Conservation (phyloP, 805 yeast genomes). For the Groenewaldozyma tartarivorans region DNA sequence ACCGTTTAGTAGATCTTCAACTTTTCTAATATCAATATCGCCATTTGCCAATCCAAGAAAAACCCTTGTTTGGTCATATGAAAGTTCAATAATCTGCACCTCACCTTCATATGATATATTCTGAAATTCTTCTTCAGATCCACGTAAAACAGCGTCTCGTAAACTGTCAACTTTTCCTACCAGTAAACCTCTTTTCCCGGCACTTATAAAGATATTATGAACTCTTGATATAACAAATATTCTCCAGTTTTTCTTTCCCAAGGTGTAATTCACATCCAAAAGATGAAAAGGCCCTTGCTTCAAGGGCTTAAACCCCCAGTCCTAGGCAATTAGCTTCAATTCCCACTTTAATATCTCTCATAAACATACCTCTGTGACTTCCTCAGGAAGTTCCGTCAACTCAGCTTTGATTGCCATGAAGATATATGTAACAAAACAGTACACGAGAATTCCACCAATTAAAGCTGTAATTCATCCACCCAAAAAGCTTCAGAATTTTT, state of each 20-base stretch:
- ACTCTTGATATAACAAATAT: conserved; percentile 21
- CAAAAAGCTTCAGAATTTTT: no score
- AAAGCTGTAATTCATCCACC: no score
- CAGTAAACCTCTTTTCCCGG: conserved; percentile 13
- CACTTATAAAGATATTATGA: conserved; percentile 19
- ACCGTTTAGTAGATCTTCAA: not conserved
- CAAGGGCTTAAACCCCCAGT: conserved; percentile 17
- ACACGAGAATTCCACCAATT: no score
- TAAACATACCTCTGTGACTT: conserved; percentile 7
- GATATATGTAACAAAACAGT: no score
- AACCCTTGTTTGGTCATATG: conserved; percentile 18
- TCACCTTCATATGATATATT: conserved; percentile 4
- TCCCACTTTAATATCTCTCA: not conserved
- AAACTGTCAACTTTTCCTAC: conserved; percentile 16
- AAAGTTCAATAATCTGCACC: conserved; percentile 14
- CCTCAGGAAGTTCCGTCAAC: conserved; percentile 10
- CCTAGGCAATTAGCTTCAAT: conserved; percentile 9
- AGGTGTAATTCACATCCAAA: conserved; percentile 10
- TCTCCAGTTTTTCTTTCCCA: conserved; percentile 13
- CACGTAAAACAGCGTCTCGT: conserved; percentile 11
- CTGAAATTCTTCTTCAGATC: conserved; percentile 2
- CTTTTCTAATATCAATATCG: conserved; percentile 8
- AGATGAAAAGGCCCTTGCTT: conserved; percentile 6
- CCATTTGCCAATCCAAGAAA: conserved; percentile 11
- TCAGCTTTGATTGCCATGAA: no score